Conservation (phyloP, 441 rosid species). For the Populus tomentosa region DNA sequence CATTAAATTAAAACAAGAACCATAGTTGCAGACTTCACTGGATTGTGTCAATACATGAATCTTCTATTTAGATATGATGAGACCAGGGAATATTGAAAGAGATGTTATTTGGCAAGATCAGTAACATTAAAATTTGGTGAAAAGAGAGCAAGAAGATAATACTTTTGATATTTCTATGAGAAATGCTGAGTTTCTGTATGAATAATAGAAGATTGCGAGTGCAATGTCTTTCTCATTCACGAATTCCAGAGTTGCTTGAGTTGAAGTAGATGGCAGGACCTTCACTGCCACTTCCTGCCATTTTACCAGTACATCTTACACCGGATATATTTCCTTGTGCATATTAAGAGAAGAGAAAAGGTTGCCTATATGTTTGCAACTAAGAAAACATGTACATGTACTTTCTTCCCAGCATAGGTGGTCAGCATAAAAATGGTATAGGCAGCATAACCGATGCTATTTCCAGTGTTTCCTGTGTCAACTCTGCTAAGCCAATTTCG, state of each 20-base stretch:
- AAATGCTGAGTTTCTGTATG: not conserved
- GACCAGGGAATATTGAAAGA: no score
- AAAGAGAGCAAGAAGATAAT: not conserved
- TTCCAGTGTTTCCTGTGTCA: constrained; percentile 36
- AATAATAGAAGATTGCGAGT: not conserved
- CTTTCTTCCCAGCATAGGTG: no score
- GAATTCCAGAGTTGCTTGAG: constrained; percentile 69
- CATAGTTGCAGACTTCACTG: no score
- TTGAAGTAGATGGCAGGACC: constrained; percentile 70
- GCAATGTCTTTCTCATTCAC: constrained; percentile 55
- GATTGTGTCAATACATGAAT: no score
- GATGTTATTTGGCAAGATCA: no score
- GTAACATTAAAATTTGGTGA: not conserved
- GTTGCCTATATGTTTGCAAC: no score
- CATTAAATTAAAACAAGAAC: no score
- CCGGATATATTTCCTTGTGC: no score
- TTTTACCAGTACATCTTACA: not conserved
- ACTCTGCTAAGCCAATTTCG: constrained; percentile 41
- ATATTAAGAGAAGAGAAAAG: no score
- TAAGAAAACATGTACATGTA: no score
- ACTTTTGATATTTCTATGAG: not conserved
- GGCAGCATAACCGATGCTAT: constrained; percentile 35
- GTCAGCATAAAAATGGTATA: not conserved
- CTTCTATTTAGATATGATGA: no score
- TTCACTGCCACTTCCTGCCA: constrained; percentile 71